Base-by-base conservation (phyloP, 139 green algal species). In the Spirogloea muscicola region DNA sequence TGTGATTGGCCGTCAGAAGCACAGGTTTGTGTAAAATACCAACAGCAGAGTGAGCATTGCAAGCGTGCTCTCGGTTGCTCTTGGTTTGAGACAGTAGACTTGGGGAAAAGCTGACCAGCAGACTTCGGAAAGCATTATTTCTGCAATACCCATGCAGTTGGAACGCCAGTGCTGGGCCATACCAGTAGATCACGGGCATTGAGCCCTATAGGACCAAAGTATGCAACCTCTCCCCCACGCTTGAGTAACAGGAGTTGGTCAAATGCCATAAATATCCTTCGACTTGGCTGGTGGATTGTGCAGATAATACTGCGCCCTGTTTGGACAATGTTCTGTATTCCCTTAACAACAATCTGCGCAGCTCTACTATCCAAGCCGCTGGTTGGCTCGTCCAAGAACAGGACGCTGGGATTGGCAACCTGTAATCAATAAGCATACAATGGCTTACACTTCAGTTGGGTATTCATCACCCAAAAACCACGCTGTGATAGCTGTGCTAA, bases 261-360 rank as follows among this genome's bases (percentile, higher is more conserved):
- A 52, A 86, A 86, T 25, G 69, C 58, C 29, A 72, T 25, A 65
- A 85, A 85, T 18, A 85, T 63, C 31, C 70, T 49, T 21, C 40
- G 51, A 41, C 64, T 79, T 21, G 92, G 92, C 77, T 97, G 92
- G 79, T 96, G 91, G 65, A 96, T 96, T 64, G 92, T 97, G 27
- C 90, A 90, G 44, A 96, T 90, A 5, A 97, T 51, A 16, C 91
- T 94, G 44, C 91, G 87, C 31, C 88, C 87, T 21, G 80, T 87
- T 51, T 85, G 59, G 2, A 85, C 88, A 16, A 93, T 87, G 64
- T 93, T 94, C 42, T 87, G 76, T 51, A 96, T 85, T 0, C 86
- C 83, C 4, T 83, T 76, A 85, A 96, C 94, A 1, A 96, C 91
- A 21, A 94, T 89, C 41, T 88, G 82, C 2, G 91, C 91, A 1